Conservation (phyloP, 495 filamentous ascomycete genomes). For the Penicillium ochrochloron region DNA sequence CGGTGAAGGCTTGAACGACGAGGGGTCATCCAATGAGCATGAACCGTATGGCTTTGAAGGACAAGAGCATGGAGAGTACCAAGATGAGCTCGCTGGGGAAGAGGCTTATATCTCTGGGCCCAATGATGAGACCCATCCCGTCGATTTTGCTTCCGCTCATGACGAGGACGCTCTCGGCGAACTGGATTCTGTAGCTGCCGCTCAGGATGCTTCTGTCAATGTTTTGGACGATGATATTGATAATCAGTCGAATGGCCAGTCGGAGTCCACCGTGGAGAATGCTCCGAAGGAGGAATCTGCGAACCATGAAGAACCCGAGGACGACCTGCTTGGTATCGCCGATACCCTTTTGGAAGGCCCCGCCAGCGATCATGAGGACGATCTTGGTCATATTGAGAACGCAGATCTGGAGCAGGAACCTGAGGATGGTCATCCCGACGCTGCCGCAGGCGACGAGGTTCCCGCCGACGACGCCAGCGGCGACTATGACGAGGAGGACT, state of each 20-base stretch:
- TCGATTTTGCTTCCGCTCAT: not conserved
- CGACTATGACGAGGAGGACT: slow-evolving; percentile 21
- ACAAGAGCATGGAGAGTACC: slow-evolving; percentile 12
- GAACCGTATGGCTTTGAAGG: slow-evolving; percentile 20
- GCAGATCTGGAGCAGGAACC: slow-evolving; percentile 20
- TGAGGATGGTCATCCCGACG: slow-evolving; percentile 18
- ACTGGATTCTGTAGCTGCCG: slow-evolving; percentile 25
- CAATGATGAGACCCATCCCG: not conserved
- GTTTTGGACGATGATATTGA: slow-evolving; percentile 24
- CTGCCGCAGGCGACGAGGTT: slow-evolving; percentile 17
- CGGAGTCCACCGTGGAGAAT: slow-evolving; percentile 24
- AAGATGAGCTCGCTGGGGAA: slow-evolving; percentile 8
- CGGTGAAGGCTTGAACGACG: slow-evolving; percentile 21
- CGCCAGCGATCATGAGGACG: slow-evolving; percentile 20
- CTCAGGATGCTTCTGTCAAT: slow-evolving; percentile 29
- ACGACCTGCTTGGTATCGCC: slow-evolving; percentile 39
- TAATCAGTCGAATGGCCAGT: slow-evolving; percentile 21
- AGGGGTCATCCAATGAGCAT: slow-evolving; percentile 18
- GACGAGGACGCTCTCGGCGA: slow-evolving; percentile 15
- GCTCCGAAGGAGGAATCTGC: slow-evolving; percentile 15
- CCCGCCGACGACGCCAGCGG: slow-evolving; percentile 28
- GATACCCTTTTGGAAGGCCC: slow-evolving; percentile 40
- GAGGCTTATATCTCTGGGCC: not conserved
- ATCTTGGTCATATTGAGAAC: slow-evolving; percentile 32
- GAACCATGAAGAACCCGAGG: slow-evolving; percentile 28